Conservation (phyloP, 164 flowering plant genomes). For the Dillenia turbinata region DNA sequence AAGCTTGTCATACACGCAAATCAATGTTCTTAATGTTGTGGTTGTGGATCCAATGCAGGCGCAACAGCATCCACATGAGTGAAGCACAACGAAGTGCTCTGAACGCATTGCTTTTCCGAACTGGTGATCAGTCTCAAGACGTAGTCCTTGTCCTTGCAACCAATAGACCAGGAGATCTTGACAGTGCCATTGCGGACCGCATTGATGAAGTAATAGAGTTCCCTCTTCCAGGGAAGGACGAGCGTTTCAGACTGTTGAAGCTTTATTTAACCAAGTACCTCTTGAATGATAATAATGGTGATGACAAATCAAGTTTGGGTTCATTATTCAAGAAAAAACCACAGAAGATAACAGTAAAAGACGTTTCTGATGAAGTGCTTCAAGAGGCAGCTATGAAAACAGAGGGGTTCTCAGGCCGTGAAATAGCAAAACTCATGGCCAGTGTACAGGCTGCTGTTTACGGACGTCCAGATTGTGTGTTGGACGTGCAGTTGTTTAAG, state of each 20-base stretch:
- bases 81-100: conserved; percentile 97
- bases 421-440: conserved; percentile 91
- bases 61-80: conserved; percentile 90
- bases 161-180: conserved; percentile 91
- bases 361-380: conserved; percentile 67
- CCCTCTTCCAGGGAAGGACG: conserved; percentile 91
- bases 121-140: conserved; percentile 96
- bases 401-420: conserved; percentile 95
- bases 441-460: conserved; percentile 89
- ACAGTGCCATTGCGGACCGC: conserved; percentile 79
- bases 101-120: conserved; percentile 84
- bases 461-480: conserved; percentile 71
- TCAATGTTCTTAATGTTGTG: not conserved
- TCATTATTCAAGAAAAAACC: conserved; percentile 35
- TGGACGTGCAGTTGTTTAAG: conserved; percentile 65
- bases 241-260: conserved; percentile 69
- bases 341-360: conserved; percentile 54
- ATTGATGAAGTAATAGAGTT: conserved; percentile 94
- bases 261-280: conserved; percentile 77
- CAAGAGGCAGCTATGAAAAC: conserved; percentile 73
- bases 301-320: conserved; percentile 22
- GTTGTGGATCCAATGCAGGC: conserved; percentile 43
- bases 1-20: no score
- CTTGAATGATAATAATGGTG: conserved; percentile 21
- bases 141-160: conserved; percentile 93